Evolutionary conservation across 164 flowering plant genomes (phyloP), one percentile per base, ranked within the genome.

Genomic region (Euptelea pleiosperma): DNA sequence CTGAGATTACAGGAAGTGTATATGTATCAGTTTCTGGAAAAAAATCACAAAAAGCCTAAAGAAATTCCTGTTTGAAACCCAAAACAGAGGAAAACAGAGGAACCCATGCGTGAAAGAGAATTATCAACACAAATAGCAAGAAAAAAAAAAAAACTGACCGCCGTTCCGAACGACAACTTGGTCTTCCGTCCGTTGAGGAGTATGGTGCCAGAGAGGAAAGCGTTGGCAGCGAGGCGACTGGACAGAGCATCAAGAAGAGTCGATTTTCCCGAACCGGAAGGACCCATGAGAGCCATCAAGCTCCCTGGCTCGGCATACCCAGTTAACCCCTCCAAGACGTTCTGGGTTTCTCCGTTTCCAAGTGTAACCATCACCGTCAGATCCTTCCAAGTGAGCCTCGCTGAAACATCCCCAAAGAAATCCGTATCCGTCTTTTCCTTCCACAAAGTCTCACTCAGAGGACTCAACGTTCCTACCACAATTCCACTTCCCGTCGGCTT

Each of bases 241-340:
- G 97, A 77, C 15, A 91, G 86, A 10, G 97, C 93, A 58, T 91
- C 97, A 2, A 91, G 93, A 14, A 91, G 73, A 2, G 96, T 91
- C 0, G 97, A 91, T 62, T 91, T 91, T 0, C 97, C 97, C 0
- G 97, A 91, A 41, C 96, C 96, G 18, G 97, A 87, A 8, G 97
- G 97, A 3, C 97, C 97, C 97, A 91, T 91, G 53, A 91, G 85
- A 2, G 93, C 93, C 0, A 84, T 91, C 34, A 91, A 59, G 14
- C 70, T 64, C 4, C 97, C 91, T 0, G 97, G 96, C 70, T 86
- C 89, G 2, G 97, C 96, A 41, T 80, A 87, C 0, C 97, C 97
- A 9, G 91, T 82, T 3, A 87, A 77, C 0, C 79, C 80, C 8
- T 91, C 91, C 60, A 91, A 49, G 25, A 91, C 93, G 21, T 72